A percentile compares a stretch with the other conserved stretches of the same genome.
These are phyloP conservation scores for Davidsoniella neocaledoniae DNA, from an alignment of 2,329 filamentous ascomycete species.

Conservation along the genomic window DNA sequence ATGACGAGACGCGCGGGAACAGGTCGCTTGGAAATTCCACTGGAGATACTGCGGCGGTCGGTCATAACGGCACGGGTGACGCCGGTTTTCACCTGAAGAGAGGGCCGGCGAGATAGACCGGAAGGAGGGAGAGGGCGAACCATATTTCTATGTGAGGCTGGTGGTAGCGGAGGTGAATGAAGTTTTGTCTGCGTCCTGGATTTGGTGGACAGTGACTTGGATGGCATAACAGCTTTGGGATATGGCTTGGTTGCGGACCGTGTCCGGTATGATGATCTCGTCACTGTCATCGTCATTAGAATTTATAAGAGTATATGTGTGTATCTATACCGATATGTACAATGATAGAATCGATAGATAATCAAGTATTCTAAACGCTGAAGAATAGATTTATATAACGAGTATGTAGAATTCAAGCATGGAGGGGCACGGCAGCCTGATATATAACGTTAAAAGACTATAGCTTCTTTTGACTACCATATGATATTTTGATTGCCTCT, in stretches of 20 bases:
- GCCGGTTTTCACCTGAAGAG: constrained; percentile 8
- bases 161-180: no score
- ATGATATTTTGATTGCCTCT: no score
- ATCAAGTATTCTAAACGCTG: no score
- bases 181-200: not conserved
- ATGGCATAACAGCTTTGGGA: constrained; percentile 1
- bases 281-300: not conserved
- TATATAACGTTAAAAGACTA: no score
- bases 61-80: not conserved
- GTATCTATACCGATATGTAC: no score
- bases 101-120: not conserved
- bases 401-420: no score
- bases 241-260: not conserved
- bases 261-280: not conserved
- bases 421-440: no score
- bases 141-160: no score
- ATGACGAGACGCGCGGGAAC: not conserved
- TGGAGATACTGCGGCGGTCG: not conserved
- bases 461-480: no score
- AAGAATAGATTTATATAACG: no score
- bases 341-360: no score
- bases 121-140: not conserved
- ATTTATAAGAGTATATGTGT: not conserved
- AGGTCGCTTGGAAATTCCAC: no score
- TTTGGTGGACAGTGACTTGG: not conserved